Evolutionary conservation across 1,284 basidiomycete genomes (phyloP).

Genomic region (Heimioporus retisporus): DNA sequence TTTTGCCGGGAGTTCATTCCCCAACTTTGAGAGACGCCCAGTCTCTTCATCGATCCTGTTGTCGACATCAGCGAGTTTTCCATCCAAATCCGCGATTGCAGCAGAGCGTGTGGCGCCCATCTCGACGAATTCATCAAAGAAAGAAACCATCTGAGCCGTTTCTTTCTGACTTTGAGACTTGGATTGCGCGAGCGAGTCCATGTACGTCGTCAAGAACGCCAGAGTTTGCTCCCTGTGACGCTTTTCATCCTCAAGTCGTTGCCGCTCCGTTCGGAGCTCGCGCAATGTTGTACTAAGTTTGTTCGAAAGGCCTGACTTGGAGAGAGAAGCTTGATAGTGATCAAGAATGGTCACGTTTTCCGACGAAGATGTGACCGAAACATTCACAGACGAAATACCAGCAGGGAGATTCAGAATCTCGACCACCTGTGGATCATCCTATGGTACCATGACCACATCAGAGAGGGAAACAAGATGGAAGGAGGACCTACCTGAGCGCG

Average conservation of each 20-base stretch:
- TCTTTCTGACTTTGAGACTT: too few species aligned
- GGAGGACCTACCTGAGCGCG: constrained; percentile 17
- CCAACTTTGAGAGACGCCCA: too few species aligned
- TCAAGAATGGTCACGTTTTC: constrained; percentile 27
- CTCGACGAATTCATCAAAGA: too few species aligned
- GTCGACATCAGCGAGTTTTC: too few species aligned
- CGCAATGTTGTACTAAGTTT: constrained; percentile 11
- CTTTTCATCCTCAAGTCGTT: constrained; percentile 29
- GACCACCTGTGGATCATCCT: constrained; percentile 28
- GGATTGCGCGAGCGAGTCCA: constrained; percentile 13
- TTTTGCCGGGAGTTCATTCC: too few species aligned
- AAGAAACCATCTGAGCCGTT: too few species aligned
- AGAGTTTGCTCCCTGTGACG: constrained; percentile 31
- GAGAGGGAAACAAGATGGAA: too few species aligned
- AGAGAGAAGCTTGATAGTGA: constrained; percentile 15
- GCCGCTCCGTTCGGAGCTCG: constrained; percentile 24
- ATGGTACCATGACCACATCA: not conserved
- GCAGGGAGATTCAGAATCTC: constrained; percentile 31
- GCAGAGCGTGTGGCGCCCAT: too few species aligned
- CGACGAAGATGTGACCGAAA: constrained; percentile 27
- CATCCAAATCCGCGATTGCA: too few species aligned
- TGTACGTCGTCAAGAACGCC: constrained; percentile 41
- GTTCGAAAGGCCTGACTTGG: too few species aligned
- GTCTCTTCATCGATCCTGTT: too few species aligned
- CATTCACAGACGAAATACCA: constrained; percentile 4